These are phyloP conservation scores for Pseudozyma tsukubaensis DNA, from an alignment of 1,284 basidiomycete genomes.

Conservation along the genomic window DNA sequence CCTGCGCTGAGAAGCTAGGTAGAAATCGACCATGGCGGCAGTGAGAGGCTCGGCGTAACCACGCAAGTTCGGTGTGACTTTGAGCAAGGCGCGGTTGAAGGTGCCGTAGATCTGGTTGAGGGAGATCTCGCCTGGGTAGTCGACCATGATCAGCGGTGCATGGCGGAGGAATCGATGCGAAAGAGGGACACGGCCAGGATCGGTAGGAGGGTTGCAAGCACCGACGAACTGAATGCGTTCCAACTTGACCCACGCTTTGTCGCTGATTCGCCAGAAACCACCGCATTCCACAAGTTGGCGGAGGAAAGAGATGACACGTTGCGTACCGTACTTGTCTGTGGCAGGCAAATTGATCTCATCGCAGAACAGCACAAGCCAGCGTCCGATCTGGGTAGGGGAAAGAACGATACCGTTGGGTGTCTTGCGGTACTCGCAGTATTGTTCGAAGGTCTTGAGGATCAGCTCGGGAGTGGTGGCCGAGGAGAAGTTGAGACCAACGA, in stretches of 20 bases:
- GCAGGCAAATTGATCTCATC: slow-evolving; percentile 99
- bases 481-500: slow-evolving; percentile 98
- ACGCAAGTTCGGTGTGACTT: slow-evolving; percentile 91
- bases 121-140: slow-evolving; percentile 96
- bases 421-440: slow-evolving; percentile 99
- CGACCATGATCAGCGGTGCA: slow-evolving; percentile 99
- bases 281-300: slow-evolving; percentile 94
- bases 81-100: slow-evolving; percentile 96
- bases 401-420: slow-evolving; percentile 96
- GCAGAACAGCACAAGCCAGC: slow-evolving; percentile 99
- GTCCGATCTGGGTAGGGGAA: slow-evolving; percentile 91
- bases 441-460: slow-evolving; percentile 98
- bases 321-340: slow-evolving; percentile 97
- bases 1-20: slow-evolving; percentile 88
- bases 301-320: slow-evolving; percentile 97
- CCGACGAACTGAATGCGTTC: slow-evolving; percentile 99
- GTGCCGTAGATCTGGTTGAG: slow-evolving; percentile 99
- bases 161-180: slow-evolving; percentile 97
- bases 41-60: slow-evolving; percentile 94
- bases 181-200: slow-evolving; percentile 98
- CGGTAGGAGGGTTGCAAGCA: slow-evolving; percentile 99
- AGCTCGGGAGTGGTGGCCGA: slow-evolving; percentile 98
- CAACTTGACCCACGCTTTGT: slow-evolving; percentile 96
- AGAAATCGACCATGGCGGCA: slow-evolving; percentile 96
- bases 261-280: slow-evolving; percentile 93